Evolutionary conservation across 2,329 filamentous ascomycete genomes (phyloP).

Genomic region (Fusarium verticillioides): DNA sequence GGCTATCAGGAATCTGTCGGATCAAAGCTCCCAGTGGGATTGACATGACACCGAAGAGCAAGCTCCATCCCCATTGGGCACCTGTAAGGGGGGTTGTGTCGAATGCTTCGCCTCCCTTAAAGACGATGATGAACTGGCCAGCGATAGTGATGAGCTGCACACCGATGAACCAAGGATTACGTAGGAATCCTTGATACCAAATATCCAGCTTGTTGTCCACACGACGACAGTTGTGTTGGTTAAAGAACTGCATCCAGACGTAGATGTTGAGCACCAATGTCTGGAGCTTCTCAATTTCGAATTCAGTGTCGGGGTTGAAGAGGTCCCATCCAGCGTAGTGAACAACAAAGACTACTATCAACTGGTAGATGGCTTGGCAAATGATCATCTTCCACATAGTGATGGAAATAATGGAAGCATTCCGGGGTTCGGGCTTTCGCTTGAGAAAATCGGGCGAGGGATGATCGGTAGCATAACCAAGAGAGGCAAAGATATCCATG

Average conservation of each 20-base stretch:
- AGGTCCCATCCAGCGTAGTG: slow-evolving; percentile 70
- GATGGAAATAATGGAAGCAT: slow-evolving; percentile 75
- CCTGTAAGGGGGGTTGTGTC: slow-evolving; percentile 70
- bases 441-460: slow-evolving; percentile 68
- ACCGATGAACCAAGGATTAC: slow-evolving; percentile 80
- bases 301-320: slow-evolving; percentile 60
- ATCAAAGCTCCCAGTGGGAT: slow-evolving; percentile 67
- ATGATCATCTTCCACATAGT: slow-evolving; percentile 74
- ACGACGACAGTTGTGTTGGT: slow-evolving; percentile 81
- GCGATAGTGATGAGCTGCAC: slow-evolving; percentile 75
- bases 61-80: slow-evolving; percentile 75
- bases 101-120: slow-evolving; percentile 75
- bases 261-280: slow-evolving; percentile 88
- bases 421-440: slow-evolving; percentile 67
- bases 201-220: slow-evolving; percentile 87
- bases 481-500: slow-evolving; percentile 75
- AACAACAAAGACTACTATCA: slow-evolving; percentile 67
- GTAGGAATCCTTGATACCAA: slow-evolving; percentile 76
- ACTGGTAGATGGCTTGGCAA: slow-evolving; percentile 70
- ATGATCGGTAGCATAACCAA: slow-evolving; percentile 72
- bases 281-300: slow-evolving; percentile 54
- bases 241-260: slow-evolving; percentile 92
- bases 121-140: slow-evolving; percentile 78
- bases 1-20: slow-evolving; percentile 54
- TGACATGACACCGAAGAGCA: slow-evolving; percentile 74